Conservation (phyloP, 2,329 filamentous ascomycete species). For the Colletotrichum spinosum region DNA sequence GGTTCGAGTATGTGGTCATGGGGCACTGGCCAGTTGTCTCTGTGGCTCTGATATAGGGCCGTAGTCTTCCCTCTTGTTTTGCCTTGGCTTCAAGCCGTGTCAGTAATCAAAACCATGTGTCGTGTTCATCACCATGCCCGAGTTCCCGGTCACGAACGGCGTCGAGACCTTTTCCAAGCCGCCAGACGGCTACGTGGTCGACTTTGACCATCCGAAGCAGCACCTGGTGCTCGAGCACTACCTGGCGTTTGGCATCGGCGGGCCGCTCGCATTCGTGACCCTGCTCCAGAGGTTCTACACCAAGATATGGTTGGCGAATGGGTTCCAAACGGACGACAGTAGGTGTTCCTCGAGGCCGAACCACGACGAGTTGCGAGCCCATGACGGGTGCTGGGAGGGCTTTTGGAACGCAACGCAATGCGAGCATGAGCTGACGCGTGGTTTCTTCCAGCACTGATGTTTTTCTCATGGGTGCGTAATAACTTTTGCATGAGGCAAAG, state of each 20-base stretch:
- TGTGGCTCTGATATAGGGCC: no score
- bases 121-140: conserved; percentile 22
- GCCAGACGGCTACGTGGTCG: conserved; percentile 40
- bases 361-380: no score
- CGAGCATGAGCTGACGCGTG: no score
- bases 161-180: conserved; percentile 23
- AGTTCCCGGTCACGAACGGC: conserved; percentile 25
- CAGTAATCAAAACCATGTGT: not conserved
- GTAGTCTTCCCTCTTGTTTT: no score
- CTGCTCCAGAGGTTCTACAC: conserved; percentile 42
- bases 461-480: no score
- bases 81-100: no score
- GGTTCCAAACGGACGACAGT: conserved; percentile 41
- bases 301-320: conserved; percentile 42
- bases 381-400: no score
- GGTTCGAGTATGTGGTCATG: no score
- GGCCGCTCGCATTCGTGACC: conserved; percentile 34
- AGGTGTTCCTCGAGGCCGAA: not conserved
- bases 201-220: conserved; percentile 42
- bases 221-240: conserved; percentile 40
- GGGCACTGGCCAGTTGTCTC: no score
- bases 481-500: no score
- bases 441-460: no score
- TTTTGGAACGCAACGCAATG: no score
- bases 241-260: conserved; percentile 38